A percentile compares a stretch with the other conserved stretches of the same genome.
Conservation (phyloP, 495 filamentous ascomycete species). For the Penicillium canariense region DNA sequence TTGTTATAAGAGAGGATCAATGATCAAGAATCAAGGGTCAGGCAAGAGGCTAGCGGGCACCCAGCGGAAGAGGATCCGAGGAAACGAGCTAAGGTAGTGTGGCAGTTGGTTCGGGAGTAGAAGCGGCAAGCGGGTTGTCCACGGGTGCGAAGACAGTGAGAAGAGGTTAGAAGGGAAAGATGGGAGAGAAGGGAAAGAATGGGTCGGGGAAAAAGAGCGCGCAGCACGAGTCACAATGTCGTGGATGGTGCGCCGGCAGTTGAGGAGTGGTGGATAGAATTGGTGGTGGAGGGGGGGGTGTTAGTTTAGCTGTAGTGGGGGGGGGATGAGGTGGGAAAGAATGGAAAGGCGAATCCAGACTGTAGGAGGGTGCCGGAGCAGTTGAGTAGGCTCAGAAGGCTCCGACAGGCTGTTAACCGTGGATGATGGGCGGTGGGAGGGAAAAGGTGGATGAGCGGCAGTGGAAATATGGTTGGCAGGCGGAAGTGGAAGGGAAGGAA, state of each 20-base stretch:
- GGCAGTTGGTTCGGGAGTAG: slow-evolving; percentile 1
- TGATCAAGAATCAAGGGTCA: slow-evolving; percentile 1
- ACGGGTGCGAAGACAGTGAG: not conserved
- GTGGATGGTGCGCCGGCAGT: slow-evolving; percentile 18
- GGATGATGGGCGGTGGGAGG: not conserved
- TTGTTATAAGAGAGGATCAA: slow-evolving; percentile 5
- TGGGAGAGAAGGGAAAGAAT: slow-evolving; percentile 20
- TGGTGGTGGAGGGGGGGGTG: not conserved
- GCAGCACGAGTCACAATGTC: slow-evolving; percentile 26
- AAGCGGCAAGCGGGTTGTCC: not conserved
- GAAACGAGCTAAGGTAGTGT: slow-evolving; percentile 2
- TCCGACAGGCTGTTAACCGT: slow-evolving; percentile 33
- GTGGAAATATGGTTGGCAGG: not conserved
- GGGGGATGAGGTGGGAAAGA: not conserved
- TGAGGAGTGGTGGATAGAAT: slow-evolving; percentile 13
- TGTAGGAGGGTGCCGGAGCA: slow-evolving; percentile 14
- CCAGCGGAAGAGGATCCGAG: slow-evolving; percentile 3
- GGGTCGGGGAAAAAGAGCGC: slow-evolving; percentile 10
- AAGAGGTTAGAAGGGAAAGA: slow-evolving; percentile 10
- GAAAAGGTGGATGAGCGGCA: not conserved
- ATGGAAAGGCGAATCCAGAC: slow-evolving; percentile 5
- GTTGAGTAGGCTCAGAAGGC: not conserved
- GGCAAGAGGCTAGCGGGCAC: too few relatives aligned
- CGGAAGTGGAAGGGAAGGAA: not conserved
- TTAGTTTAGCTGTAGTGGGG: slow-evolving; percentile 13